A percentile compares a stretch with the other conserved stretches of the same genome.
These are phyloP conservation scores for Allantophomopsis lycopodina DNA, from an alignment of 2,329 filamentous ascomycete genomes.

Conservation along the genomic window DNA sequence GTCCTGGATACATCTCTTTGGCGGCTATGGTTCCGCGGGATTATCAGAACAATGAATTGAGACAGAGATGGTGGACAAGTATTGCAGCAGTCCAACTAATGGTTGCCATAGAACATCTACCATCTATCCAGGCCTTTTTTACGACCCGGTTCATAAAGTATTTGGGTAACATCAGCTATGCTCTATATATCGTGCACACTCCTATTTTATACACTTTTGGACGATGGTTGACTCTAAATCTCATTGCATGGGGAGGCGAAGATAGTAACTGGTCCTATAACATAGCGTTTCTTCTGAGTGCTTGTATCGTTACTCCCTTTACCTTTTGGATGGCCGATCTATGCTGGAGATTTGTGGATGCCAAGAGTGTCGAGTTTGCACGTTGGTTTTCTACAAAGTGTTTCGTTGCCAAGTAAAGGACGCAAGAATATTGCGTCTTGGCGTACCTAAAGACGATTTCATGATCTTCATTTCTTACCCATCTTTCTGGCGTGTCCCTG, in stretches of 20 bases:
- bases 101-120: constrained; percentile 12
- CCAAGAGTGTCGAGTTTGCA: constrained; percentile 29
- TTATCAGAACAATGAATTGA: neutral
- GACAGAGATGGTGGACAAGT: constrained; percentile 3
- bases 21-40: neutral
- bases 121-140: constrained; percentile 23
- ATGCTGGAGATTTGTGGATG: constrained; percentile 40
- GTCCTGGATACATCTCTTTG: constrained; percentile 1
- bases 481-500: neutral
- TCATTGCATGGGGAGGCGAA: constrained; percentile 6
- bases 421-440: neutral
- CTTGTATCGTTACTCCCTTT: constrained; percentile 26
- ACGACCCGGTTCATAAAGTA: constrained; percentile 32
- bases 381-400: constrained; percentile 25
- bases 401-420: neutral
- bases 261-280: neutral
- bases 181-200: constrained; percentile 40
- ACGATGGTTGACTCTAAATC: constrained; percentile 4
- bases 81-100: constrained; percentile 1
- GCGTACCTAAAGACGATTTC: neutral
- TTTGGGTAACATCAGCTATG: constrained; percentile 36
- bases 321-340: constrained; percentile 36
- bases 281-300: constrained; percentile 17
- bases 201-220: constrained; percentile 22
- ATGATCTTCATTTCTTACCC: neutral